These are phyloP conservation scores for Yamagishiella unicocca DNA, from an alignment of 139 green algal genomes.

Conservation along the genomic window DNA sequence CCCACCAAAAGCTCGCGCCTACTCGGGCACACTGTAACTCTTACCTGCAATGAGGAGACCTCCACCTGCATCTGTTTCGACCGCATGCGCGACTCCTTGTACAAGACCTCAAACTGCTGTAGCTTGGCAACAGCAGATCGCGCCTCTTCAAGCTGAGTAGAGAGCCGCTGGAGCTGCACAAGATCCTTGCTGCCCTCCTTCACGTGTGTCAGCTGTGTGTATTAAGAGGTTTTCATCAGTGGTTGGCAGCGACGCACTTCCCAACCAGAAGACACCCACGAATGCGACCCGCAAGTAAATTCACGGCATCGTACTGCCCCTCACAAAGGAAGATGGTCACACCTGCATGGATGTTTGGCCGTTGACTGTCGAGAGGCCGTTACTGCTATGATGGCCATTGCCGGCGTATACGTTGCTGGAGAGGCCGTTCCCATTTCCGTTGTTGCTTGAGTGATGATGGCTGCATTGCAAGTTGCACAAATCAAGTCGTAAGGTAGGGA, in stretches of 20 bases:
- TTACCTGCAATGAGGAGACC: constrained; percentile 28
- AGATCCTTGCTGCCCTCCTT: background rate
- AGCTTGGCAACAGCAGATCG: constrained; percentile 4
- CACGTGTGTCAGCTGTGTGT: background rate
- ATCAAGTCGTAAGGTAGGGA: no score
- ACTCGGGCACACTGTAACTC: no score
- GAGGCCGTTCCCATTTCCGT: background rate
- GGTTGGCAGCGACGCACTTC: no score
- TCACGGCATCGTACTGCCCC: no score
- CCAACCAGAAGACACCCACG: no score
- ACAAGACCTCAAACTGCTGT: constrained; percentile 39
- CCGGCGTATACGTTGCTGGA: background rate
- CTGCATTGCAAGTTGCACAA: background rate
- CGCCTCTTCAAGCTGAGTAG: constrained; percentile 20
- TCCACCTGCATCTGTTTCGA: constrained; percentile 44
- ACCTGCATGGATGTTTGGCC: background rate
- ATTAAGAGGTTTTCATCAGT: no score
- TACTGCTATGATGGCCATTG: constrained; percentile 2
- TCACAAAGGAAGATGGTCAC: no score
- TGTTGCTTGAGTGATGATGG: background rate
- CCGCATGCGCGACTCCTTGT: constrained; percentile 45
- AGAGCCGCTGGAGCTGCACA: constrained; percentile 9
- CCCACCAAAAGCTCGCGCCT: no score
- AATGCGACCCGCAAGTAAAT: no score
- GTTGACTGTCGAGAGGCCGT: background rate